phyloP scores from a whole-genome alignment of 805 yeast genomes.

The Starmerella scarabaei region DNA sequence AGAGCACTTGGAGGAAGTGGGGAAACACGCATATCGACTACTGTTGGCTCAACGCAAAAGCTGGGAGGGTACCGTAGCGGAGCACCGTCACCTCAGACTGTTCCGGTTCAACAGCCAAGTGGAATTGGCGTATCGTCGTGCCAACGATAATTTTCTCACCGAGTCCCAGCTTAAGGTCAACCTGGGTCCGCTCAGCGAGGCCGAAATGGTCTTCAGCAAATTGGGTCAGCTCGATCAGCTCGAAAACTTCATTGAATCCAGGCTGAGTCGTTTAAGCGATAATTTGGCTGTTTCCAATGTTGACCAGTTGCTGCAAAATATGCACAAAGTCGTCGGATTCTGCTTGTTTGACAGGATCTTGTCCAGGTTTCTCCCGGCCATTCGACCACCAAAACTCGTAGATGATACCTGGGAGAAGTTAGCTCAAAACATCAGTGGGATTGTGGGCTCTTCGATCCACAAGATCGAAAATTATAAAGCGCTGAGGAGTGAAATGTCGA shows the following conservation, averaged over 20 bases:
- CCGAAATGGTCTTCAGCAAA: slow-evolving; percentile 67
- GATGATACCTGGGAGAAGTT: slow-evolving; percentile 70
- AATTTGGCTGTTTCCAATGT: slow-evolving; percentile 39
- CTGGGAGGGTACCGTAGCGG: slow-evolving; percentile 42
- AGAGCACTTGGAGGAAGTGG: slow-evolving; percentile 35
- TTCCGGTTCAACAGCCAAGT: slow-evolving; percentile 77
- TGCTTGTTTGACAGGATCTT: slow-evolving; percentile 63
- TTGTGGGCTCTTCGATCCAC: slow-evolving; percentile 20
- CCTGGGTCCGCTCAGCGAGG: slow-evolving; percentile 66
- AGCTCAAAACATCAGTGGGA: slow-evolving; percentile 25
- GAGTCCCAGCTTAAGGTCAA: slow-evolving; percentile 39
- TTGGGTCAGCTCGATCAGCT: slow-evolving; percentile 53
- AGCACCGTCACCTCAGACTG: slow-evolving; percentile 35
- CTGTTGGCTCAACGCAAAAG: slow-evolving; percentile 43
- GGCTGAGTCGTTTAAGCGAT: slow-evolving; percentile 60
- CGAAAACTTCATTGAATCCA: slow-evolving; percentile 45
- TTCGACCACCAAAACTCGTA: slow-evolving; percentile 47
- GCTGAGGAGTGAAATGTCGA: slow-evolving; percentile 52
- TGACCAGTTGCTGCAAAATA: slow-evolving; percentile 26
- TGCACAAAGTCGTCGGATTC: slow-evolving; percentile 54
- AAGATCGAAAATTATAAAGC: slow-evolving; percentile 25
- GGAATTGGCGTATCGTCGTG: slow-evolving; percentile 61
- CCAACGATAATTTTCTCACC: slow-evolving; percentile 34
- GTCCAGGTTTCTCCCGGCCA: slow-evolving; percentile 44
- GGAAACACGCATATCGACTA: slow-evolving; percentile 43